Conservation (phyloP, 2,329 filamentous ascomycete species). For the Sporothrix protearum region DNA sequence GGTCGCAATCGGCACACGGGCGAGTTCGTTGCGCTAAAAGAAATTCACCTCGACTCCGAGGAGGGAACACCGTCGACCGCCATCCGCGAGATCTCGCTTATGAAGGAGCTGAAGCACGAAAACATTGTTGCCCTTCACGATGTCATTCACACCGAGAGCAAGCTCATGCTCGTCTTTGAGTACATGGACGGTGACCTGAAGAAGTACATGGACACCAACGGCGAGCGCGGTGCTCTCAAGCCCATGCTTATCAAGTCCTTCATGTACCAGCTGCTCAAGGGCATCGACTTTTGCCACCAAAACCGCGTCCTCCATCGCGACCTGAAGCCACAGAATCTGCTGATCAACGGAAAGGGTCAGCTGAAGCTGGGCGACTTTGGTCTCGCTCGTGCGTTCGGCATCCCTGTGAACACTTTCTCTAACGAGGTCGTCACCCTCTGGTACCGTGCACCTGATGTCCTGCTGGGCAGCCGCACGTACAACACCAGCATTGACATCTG, state of each 20-base stretch:
- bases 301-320: conserved; percentile 95
- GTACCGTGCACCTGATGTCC: conserved; percentile 95
- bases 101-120: conserved; percentile 99
- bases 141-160: conserved; percentile 99
- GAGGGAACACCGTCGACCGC: conserved; percentile 96
- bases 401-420: conserved; percentile 95
- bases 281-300: conserved; percentile 97
- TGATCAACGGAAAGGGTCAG: conserved; percentile 88
- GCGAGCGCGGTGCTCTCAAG: conserved; percentile 84
- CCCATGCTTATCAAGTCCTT: conserved; percentile 94
- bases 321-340: conserved; percentile 90
- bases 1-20: conserved; percentile 95
- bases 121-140: conserved; percentile 97
- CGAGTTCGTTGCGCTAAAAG: conserved; percentile 93
- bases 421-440: conserved; percentile 97
- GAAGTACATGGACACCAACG: conserved; percentile 95
- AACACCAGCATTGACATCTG: conserved; percentile 99
- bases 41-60: conserved; percentile 97
- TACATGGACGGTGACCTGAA: conserved; percentile 98
- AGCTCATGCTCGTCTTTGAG: conserved; percentile 98
- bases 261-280: conserved; percentile 95
- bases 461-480: conserved; percentile 90
- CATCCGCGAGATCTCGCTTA: conserved; percentile 96
- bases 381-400: conserved; percentile 88
- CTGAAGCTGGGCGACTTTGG: conserved; percentile 95